A percentile compares a stretch with the other conserved stretches of the same genome.
These are phyloP conservation scores for Allium cepa DNA, from an alignment of 106 monocot species.

Conservation along the genomic window DNA sequence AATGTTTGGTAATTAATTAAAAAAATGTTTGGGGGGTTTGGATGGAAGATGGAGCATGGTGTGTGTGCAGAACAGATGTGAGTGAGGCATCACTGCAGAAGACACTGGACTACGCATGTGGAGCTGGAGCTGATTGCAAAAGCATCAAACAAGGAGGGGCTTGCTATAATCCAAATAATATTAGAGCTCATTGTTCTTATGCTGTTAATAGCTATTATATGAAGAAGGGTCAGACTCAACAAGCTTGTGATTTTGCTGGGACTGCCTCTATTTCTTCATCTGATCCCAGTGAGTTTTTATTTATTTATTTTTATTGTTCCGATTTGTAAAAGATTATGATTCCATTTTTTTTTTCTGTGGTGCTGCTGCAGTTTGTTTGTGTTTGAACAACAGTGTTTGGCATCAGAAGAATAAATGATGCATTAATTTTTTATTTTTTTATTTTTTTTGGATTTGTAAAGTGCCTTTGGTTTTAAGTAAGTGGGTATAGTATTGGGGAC, in stretches of 20 bases:
- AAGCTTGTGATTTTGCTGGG: slow-evolving; percentile 52
- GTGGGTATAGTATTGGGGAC: too few species aligned
- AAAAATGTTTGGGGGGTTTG: too few species aligned
- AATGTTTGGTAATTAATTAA: too few species aligned
- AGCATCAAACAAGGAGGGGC: slow-evolving; percentile 39
- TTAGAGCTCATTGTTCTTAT: slow-evolving; percentile 53
- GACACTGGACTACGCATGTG: slow-evolving; percentile 70
- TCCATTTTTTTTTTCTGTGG: too few species aligned
- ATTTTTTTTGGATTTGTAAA: neutral
- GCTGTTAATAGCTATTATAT: slow-evolving; percentile 76
- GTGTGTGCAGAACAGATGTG: slow-evolving; percentile 40
- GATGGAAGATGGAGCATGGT: slow-evolving; percentile 58
- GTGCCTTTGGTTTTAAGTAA: neutral
- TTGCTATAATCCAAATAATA: slow-evolving; percentile 48
- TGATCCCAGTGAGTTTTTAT: slow-evolving; percentile 44
- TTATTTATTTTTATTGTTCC: neutral
- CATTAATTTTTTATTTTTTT: too few species aligned
- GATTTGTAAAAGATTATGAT: neutral
- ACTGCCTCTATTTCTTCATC: slow-evolving; percentile 18
- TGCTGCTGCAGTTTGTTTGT: too few species aligned
- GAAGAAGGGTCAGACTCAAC: slow-evolving; percentile 31
- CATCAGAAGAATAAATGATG: neutral
- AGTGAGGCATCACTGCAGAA: slow-evolving; percentile 34
- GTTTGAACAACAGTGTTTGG: neutral
- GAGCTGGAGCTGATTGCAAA: slow-evolving; percentile 55